Base-by-base conservation (phyloP, 768 basidiomycete species). In the Boletus reticulatus region DNA sequence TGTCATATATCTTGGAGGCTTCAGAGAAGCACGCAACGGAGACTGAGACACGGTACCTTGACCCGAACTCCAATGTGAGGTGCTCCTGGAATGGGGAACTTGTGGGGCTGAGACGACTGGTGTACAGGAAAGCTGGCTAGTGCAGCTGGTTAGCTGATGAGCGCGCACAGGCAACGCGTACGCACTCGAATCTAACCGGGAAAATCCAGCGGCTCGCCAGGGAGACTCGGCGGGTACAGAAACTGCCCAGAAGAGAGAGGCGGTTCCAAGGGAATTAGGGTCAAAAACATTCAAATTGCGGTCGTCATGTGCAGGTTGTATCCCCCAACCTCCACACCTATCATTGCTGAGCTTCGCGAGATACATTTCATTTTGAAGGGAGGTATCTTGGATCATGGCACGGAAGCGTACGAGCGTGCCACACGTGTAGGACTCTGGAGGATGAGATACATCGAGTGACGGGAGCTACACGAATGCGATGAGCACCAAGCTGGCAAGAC, bases 341-440 rank as follows among this genome's bases (percentile, higher is more conserved):
- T 75, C 76, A 36, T 74, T 67, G 42, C 64, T 53, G 24, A 74
- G 68, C 41, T 65, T 76, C 4, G 83, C 79, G 41, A 89, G 74
- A 69, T 93, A 93, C 58, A 94, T 75, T 65, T 92, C 88, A 0
- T 82, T 80, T 6, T 87, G 83, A 17, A 80, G 66, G 3, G 89
- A 89, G 3, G 89, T 91, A 65, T 92, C 91, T 67, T 94, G 92
- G 31, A 92, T 77, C 87, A 92, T 89, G 24, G 80, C 86, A 32
- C 82, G 79, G 68, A 92, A 92, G 19, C 80, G 76, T 4, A 93
- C 87, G 5, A 92, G 77, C 0, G 82, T 71, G n/a, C 84, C 75
- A 56, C 78, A 73, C 11, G 67, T 65, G 62, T 83, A 78, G 4
- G 72, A 72, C 27, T 79, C 75, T 37, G 84, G 83, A 12, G 85